phyloP scores from a whole-genome alignment of 208 protist species.

The Phytomonas francai region DNA sequence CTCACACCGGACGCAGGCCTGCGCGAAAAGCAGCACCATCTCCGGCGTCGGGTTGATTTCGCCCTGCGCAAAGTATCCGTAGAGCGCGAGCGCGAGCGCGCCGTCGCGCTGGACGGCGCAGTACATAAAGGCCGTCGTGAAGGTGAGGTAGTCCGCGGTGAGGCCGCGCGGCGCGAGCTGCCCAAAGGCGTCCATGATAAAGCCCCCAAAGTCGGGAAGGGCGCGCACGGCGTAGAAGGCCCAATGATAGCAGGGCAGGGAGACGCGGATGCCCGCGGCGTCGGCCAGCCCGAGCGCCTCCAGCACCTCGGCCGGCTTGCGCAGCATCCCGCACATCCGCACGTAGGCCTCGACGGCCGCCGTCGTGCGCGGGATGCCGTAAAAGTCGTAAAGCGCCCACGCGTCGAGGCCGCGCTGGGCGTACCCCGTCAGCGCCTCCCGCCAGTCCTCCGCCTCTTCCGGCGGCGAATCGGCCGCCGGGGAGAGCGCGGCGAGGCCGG shows the following conservation, averaged over 20 bases:
- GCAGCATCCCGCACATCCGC: constrained; percentile 52
- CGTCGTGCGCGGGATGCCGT: constrained; percentile 43
- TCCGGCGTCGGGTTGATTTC: constrained; percentile 81
- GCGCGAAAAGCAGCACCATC: constrained; percentile 68
- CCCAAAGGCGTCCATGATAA: constrained; percentile 61
- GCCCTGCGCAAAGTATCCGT: constrained; percentile 54
- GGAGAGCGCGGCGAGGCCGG: background rate
- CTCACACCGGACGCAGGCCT: constrained; percentile 58
- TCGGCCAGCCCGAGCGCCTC: constrained; percentile 68
- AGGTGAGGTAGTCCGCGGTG: constrained; percentile 68
- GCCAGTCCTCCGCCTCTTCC: background rate
- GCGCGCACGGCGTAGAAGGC: constrained; percentile 64
- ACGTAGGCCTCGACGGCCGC: constrained; percentile 65
- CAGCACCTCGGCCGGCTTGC: constrained; percentile 44
- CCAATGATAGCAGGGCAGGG: constrained; percentile 73
- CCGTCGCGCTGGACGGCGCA: constrained; percentile 71
- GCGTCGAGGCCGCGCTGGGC: constrained; percentile 56
- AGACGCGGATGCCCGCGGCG: constrained; percentile 35
- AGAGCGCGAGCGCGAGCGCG: constrained; percentile 66
- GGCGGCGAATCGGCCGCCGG: background rate
- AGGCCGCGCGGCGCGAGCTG: constrained; percentile 68
- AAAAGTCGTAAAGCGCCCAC: constrained; percentile 88
- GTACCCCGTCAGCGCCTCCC: constrained; percentile 9
- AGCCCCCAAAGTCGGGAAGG: constrained; percentile 64
- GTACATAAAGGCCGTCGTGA: constrained; percentile 70